A percentile compares a stretch with the other conserved stretches of the same genome.
Conservation (phyloP, 2,329 filamentous ascomycete species). For the Teratosphaeria destructans region DNA sequence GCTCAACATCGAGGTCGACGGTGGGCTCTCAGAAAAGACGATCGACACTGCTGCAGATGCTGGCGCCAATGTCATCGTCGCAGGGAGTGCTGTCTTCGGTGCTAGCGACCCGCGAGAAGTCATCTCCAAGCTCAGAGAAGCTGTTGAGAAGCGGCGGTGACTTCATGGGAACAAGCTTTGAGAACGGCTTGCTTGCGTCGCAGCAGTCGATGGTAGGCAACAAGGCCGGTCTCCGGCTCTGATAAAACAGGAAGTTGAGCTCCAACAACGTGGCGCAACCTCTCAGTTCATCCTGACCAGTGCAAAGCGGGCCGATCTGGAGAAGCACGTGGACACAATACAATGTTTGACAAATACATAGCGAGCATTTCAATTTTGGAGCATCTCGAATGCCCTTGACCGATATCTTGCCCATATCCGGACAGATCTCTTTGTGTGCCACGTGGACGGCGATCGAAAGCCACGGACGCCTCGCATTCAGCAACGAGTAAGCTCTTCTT, state of each 20-base stretch:
- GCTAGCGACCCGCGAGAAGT: constrained; percentile 80
- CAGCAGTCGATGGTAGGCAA: background rate
- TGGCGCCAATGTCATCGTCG: constrained; percentile 95
- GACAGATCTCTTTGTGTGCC: background rate
- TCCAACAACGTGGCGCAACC: too few relatives aligned
- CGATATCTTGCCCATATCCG: background rate
- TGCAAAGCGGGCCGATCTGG: background rate
- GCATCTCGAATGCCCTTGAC: background rate
- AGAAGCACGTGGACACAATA: background rate
- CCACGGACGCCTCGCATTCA: background rate
- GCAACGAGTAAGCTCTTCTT: background rate
- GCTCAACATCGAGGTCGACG: constrained; percentile 95
- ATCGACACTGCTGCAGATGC: constrained; percentile 92
- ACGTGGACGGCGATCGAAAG: background rate
- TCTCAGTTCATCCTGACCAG: background rate
- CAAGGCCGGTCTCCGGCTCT: too few relatives aligned
- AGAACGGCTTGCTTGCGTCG: background rate
- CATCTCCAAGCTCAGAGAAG: constrained; percentile 67
- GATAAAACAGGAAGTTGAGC: too few relatives aligned
- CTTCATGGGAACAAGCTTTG: constrained; percentile 13
- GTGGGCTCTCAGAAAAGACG: constrained; percentile 75
- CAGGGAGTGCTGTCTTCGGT: constrained; percentile 90
- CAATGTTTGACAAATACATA: background rate
- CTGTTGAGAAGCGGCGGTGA: constrained; percentile 56
- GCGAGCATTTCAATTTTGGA: background rate